Evolutionary conservation across 1,284 basidiomycete species (phyloP), one percentile per base, ranked within the genome.

Genomic region (Moesziomyces globuligerus): DNA sequence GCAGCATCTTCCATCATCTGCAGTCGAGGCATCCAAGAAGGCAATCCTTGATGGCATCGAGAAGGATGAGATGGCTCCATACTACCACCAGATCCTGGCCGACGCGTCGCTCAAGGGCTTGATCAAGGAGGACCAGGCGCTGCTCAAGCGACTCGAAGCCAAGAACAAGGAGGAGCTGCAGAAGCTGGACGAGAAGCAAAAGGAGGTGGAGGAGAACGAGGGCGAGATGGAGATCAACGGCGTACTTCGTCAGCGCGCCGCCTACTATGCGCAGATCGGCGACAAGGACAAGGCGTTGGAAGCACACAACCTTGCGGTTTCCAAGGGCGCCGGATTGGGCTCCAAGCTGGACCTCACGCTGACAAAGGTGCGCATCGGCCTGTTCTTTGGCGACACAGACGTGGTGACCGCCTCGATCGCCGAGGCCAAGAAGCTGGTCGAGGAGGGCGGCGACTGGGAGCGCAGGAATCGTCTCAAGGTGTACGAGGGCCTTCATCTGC

Each of bases 391-490:
- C 24, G 92, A 98, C 79, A 88, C 90, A 41, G 84, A 87, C 10
- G 85, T 95, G 53, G 89, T 95, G 48, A 89, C 87, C 0, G 83
- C 86, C 41, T 88, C 91, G 76, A 88, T 98, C 48, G 85, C 88
- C 13, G 89, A 90, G 74, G 94, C 95, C 0, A 90, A 93, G 76
- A 88, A 89, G 65, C 85, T 97, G 32, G 91, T 98, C 48, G 94
- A 98, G 76, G 89, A 94, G 81, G 95, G 96, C 2, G 95, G 96
- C 43, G 95, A 98, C 83, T 98, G 95, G 95, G 95, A 98, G 83
- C 87, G 96, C 54, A 88, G 94, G 28, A 98, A 98, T 83, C 88
- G 94, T 42, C 88, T 98, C 73, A 98, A 98, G 83, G 95, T 97
- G 37, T 98, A 98, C 85, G 89, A 90, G 52, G 94, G 91, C 37